phyloP scores from a whole-genome alignment of 345 rosid species.

The Litchi chinensis region DNA sequence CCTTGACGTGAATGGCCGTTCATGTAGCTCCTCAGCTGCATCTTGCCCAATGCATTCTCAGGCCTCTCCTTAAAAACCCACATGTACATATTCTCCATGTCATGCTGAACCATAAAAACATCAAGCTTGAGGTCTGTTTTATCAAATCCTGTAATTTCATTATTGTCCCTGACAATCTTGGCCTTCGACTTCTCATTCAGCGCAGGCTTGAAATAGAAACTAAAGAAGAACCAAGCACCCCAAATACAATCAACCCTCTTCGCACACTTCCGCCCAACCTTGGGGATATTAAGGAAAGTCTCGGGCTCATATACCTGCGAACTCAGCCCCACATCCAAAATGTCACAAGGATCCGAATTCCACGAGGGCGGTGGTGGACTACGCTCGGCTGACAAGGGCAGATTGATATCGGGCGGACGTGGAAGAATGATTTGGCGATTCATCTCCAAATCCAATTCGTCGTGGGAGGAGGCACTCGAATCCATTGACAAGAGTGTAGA shows the following conservation, averaged over 20 bases:
- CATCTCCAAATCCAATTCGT: conserved; percentile 89
- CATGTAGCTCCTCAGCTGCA: conserved; percentile 98
- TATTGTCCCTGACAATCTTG: conserved; percentile 65
- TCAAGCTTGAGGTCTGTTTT: conserved; percentile 87
- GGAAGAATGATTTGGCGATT: conserved; percentile 74
- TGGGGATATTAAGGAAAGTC: conserved; percentile 59
- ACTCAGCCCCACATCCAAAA: conserved; percentile 78
- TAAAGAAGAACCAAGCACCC: conserved; percentile 99
- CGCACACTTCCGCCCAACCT: conserved; percentile 66
- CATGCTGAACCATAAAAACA: conserved; percentile 92
- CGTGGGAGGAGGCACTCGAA: conserved; percentile 87
- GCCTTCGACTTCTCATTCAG: conserved; percentile 85
- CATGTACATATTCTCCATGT: conserved; percentile 99
- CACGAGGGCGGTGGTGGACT: conserved; percentile 74
- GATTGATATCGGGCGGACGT: conserved; percentile 90
- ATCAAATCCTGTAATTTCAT: conserved; percentile 80
- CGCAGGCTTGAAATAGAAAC: conserved; percentile 89
- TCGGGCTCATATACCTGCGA: conserved; percentile 80
- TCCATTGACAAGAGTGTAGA: conserved; percentile 96
- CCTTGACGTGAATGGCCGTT: conserved; percentile 98
- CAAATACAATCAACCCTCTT: conserved; percentile 88
- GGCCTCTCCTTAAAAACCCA: conserved; percentile 98
- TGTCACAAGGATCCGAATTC: conserved; percentile 68
- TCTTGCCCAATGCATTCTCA: conserved; percentile 95
- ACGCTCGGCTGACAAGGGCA: conserved; percentile 84